These are phyloP conservation scores for Cenchrus americanus DNA, from an alignment of 176 grass and related monocot genomes.

Conservation along the genomic window DNA sequence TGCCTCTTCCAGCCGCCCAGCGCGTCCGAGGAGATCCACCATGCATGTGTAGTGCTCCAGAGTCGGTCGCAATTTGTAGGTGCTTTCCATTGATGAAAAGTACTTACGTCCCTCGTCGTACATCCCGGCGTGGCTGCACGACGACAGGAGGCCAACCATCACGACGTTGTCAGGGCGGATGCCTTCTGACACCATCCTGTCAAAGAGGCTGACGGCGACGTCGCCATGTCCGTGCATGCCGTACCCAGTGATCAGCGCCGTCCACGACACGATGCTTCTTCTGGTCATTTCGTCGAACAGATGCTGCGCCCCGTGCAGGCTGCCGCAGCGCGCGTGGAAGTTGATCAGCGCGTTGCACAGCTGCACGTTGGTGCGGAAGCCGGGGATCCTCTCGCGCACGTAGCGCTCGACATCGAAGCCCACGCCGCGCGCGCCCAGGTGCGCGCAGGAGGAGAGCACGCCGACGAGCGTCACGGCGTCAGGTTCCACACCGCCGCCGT, in stretches of 20 bases:
- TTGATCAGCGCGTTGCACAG: conserved; percentile 73
- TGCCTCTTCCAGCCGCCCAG: conserved; percentile 55
- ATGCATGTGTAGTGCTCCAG: conserved; percentile 75
- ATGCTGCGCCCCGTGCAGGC: conserved; percentile 44
- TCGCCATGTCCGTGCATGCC: conserved; percentile 67
- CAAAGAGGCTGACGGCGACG: conserved; percentile 53
- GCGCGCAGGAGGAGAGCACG: conserved; percentile 66
- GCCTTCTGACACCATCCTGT: conserved; percentile 49
- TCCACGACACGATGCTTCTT: conserved; percentile 72
- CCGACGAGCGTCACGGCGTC: conserved; percentile 62
- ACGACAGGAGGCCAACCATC: conserved; percentile 63
- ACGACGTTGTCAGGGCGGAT: conserved; percentile 53
- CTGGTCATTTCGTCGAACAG: conserved; percentile 64
- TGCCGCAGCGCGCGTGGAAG: conserved; percentile 61
- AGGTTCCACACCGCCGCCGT: conserved; percentile 40
- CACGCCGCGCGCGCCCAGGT: conserved; percentile 49
- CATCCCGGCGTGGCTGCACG: conserved; percentile 71
- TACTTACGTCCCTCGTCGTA: conserved; percentile 55
- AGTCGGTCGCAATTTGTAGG: conserved; percentile 35
- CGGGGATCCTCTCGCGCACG: conserved; percentile 31
- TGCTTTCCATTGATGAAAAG: conserved; percentile 53
- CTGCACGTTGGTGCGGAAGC: conserved; percentile 49
- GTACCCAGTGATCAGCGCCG: conserved; percentile 59
- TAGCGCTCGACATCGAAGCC: conserved; percentile 48
- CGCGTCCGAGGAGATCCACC: conserved; percentile 73